Percentiles rank a stretch among this genome's conserved stretches.
Evolutionary conservation across 345 rosid genomes (phyloP).

Genomic region (Adansonia digitata): DNA sequence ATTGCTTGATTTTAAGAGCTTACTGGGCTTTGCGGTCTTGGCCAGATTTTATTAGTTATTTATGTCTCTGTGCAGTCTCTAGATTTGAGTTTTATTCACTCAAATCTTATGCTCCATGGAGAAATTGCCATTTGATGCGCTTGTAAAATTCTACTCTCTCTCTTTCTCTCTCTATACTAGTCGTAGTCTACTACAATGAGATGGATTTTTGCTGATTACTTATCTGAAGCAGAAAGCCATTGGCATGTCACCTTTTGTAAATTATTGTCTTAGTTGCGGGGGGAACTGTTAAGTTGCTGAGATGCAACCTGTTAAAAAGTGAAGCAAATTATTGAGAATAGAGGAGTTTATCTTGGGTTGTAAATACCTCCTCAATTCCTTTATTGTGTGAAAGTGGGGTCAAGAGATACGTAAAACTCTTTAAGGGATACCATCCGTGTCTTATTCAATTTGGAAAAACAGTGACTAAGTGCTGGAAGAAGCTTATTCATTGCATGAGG

Average conservation of each 20-base stretch:
- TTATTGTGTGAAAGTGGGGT: conserved; percentile 8
- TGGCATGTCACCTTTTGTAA: not conserved
- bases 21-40: not conserved
- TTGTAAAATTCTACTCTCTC: conserved; percentile 6
- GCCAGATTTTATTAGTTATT: not conserved
- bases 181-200: not conserved
- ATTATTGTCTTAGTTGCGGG: not conserved
- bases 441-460: conserved; percentile 11
- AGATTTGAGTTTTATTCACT: not conserved
- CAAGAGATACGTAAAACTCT: conserved; percentile 2
- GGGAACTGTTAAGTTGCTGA: not conserved
- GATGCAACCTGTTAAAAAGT: not conserved
- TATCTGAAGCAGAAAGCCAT: conserved; percentile 6
- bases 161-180: not conserved
- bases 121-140: not conserved
- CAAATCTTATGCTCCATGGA: not conserved
- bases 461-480: conserved; percentile 19
- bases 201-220: not conserved
- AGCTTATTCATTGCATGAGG: conserved; percentile 20
- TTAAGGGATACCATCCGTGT: conserved; percentile 10
- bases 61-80: not conserved
- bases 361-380: conserved; percentile 6
- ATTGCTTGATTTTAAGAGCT: not conserved
- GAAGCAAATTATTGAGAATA: not conserved
- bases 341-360: conserved; percentile 11